Percentiles rank a stretch among this genome's conserved stretches.
These are phyloP conservation scores for Fomitopsis pinicola DNA, from an alignment of 1,284 basidiomycete genomes.

Conservation along the genomic window DNA sequence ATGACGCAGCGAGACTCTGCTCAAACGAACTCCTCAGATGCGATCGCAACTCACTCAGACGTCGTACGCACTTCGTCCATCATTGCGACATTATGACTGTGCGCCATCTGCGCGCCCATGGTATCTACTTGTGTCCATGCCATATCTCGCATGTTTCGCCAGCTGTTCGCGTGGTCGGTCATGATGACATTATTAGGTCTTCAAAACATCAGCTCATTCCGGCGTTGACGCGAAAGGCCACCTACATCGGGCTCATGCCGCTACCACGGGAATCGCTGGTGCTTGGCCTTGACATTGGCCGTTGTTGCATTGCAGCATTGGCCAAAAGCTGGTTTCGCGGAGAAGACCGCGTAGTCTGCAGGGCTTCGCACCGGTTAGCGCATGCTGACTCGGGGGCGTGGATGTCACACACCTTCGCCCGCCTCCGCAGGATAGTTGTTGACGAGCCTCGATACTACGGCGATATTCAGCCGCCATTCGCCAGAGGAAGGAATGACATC, in stretches of 20 bases:
- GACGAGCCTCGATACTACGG: slow-evolving; percentile 24
- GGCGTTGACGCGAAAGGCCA: not conserved
- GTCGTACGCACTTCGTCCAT: slow-evolving; percentile 1
- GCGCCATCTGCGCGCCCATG: slow-evolving; percentile 13
- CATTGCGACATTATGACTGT: not conserved
- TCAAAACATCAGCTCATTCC: not conserved
- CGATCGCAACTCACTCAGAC: slow-evolving; percentile 13
- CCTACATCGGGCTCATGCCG: slow-evolving; percentile 7
- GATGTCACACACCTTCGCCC: slow-evolving; percentile 17
- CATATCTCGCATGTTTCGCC: slow-evolving; percentile 24
- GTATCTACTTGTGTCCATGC: slow-evolving; percentile 22
- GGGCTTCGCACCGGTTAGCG: not conserved
- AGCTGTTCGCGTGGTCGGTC: slow-evolving; percentile 20
- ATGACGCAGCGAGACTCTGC: slow-evolving; percentile 15
- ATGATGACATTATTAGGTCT: slow-evolving; percentile 15
- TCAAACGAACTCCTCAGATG: slow-evolving; percentile 16
- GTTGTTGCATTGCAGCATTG: not conserved
- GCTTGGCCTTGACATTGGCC: slow-evolving; percentile 5
- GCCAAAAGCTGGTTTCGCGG: not conserved
- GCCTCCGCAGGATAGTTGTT: slow-evolving; percentile 17
- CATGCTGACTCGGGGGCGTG: not conserved
- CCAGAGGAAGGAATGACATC: not conserved
- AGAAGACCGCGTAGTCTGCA: not conserved
- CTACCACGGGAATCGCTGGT: slow-evolving; percentile 5
- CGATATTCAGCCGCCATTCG: slow-evolving; percentile 2